Conservation (phyloP, 768 basidiomycete species). For the Mycena crocata region DNA sequence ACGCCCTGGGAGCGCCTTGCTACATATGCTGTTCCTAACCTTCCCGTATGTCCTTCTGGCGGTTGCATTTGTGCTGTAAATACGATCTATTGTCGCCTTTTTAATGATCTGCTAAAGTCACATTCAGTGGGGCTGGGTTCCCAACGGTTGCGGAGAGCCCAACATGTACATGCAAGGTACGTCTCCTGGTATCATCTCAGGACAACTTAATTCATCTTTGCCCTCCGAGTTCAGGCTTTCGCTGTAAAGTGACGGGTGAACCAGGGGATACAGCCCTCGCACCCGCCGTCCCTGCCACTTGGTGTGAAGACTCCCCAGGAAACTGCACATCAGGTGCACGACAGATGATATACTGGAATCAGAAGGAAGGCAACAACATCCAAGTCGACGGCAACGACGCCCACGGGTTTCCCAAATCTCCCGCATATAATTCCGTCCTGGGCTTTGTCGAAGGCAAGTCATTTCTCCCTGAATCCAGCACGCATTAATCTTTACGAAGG, state of each 20-base stretch:
- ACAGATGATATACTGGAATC: conserved; percentile 60
- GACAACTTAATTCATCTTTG: not conserved
- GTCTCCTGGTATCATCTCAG: not conserved
- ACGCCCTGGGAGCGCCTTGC: conserved; percentile 59
- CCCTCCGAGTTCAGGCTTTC: conserved; percentile 33
- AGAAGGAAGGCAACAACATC: conserved; percentile 56
- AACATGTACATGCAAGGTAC: conserved; percentile 58
- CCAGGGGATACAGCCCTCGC: conserved; percentile 45
- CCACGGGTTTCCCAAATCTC: conserved; percentile 54
- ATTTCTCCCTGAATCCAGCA: not conserved
- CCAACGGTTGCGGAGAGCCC: conserved; percentile 52
- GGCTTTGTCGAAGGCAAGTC: conserved; percentile 45
- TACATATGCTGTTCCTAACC: conserved; percentile 53
- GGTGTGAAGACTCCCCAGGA: conserved; percentile 51
- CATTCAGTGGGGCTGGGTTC: conserved; percentile 57
- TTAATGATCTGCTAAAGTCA: not conserved
- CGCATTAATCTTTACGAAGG: conserved; percentile 5
- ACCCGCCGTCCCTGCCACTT: conserved; percentile 49
- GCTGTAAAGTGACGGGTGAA: conserved; percentile 51
- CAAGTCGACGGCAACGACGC: conserved; percentile 53
- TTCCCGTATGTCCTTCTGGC: conserved; percentile 56
- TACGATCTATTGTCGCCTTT: not conserved
- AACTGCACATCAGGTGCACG: conserved; percentile 53
- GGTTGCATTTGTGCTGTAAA: conserved; percentile 60
- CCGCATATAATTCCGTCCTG: conserved; percentile 50